phyloP scores from a whole-genome alignment of 1,284 basidiomycete species.

The Leccinum pallidistipes region DNA sequence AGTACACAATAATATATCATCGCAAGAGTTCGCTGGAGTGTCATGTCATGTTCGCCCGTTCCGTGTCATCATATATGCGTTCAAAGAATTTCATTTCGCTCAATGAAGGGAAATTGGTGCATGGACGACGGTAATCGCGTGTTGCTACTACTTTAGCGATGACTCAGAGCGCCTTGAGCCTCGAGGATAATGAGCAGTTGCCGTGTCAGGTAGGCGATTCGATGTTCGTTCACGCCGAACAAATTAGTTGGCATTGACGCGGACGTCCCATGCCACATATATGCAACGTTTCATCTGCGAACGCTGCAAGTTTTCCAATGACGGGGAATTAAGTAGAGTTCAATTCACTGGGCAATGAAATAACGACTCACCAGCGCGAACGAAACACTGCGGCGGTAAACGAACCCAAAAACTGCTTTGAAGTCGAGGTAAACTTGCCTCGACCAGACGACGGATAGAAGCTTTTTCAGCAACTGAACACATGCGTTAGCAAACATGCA shows the following conservation, averaged over 20 bases:
- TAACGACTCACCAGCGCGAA: conserved; percentile 51
- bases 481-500: not conserved
- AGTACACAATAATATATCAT: not conserved
- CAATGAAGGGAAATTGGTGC: not conserved
- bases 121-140: not conserved
- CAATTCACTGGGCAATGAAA: not conserved
- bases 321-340: not conserved
- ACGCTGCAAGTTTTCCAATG: conserved; percentile 35
- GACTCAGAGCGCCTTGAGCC: not conserved
- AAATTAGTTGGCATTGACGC: not conserved
- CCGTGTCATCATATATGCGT: not conserved
- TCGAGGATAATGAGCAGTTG: not conserved
- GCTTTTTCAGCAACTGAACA: conserved; percentile 45
- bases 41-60: not conserved
- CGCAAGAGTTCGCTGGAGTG: not conserved
- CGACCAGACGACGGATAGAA: conserved; percentile 39
- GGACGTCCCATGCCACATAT: conserved; percentile 1
- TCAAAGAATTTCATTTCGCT: not conserved
- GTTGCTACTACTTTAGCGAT: not conserved
- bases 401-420: conserved; percentile 53
- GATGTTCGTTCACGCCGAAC: not conserved
- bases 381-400: conserved; percentile 53
- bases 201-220: not conserved
- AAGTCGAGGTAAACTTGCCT: conserved; percentile 54
- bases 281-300: conserved; percentile 37